Base-by-base conservation (phyloP, 106 monocot genomes). In the Apostasia shenzhenica region DNA sequence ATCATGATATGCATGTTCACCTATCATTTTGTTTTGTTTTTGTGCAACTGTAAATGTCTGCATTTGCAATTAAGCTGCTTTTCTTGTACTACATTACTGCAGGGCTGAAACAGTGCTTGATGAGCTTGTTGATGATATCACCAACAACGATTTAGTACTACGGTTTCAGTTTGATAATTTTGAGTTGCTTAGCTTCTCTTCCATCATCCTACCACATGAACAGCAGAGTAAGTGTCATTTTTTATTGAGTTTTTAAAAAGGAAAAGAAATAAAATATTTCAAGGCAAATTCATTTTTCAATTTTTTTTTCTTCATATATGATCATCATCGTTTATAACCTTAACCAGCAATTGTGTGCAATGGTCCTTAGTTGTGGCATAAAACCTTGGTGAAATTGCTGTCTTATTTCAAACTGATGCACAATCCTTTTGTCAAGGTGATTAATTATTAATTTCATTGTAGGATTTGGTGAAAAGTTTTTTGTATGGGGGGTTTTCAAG, bases 161-260 rank as follows among this genome's bases (percentile, higher is more conserved):
- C 77, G 77, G 68, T 59, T 74, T 71, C 63, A 54, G 40, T 63
- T 85, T 68, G 76, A 75, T 74, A 48, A 74, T 13, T 76, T 70
- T 55, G 85, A 85, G 66, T 71, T 89, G 64, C 85, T 89, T 10
- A 47, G 79, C 44, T 85, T 85, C 48, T 53, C 84, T 13, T 85
- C 88, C 48, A 45, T 58, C 45, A 14, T 88, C 45, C 67, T 89
- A 51, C 85, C 85, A 1, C 52, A 63, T 69, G 12, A 75, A 38
- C 71, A 41, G 26, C 75, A 77, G 2, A 77, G 88, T 89, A 75
- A 82, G 88, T 79, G 11, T n/a, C 0, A 9, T 3, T 14, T 52
- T 52, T 11, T 52, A 11, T 52, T 52, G 9, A 5, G 52, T 52
- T 6, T 52, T 52, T 6, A 52, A 11, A 52, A 8, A 6, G 52